Percentiles rank a stretch among this genome's conserved stretches.
phyloP scores from a whole-genome alignment of 2,329 filamentous ascomycete species.

The Fusarium pininemorale region DNA sequence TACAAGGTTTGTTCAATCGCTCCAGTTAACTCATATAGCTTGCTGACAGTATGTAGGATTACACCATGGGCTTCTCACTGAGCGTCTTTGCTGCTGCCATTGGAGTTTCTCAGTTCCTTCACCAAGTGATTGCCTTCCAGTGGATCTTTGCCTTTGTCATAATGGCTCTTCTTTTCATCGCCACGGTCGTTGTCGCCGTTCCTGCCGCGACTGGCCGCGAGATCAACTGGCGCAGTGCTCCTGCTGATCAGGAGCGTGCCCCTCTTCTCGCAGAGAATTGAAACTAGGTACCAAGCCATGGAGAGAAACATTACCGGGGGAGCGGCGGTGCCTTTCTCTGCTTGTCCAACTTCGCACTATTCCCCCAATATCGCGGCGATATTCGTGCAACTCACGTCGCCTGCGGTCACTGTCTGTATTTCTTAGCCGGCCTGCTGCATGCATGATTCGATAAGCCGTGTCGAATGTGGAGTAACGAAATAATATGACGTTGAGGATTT shows the following conservation, averaged over 20 bases:
- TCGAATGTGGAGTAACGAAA: conserved; percentile 26
- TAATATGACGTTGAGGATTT: conserved; percentile 27
- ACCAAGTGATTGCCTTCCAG: conserved; percentile 79
- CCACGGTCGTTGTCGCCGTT: conserved; percentile 71
- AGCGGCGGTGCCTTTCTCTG: neutral
- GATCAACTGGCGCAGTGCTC: conserved; percentile 55
- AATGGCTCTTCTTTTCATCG: conserved; percentile 77
- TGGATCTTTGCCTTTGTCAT: conserved; percentile 94
- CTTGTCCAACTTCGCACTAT: neutral
- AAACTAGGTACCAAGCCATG: neutral
- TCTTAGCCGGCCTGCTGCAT: conserved; percentile 18
- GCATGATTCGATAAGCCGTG: conserved; percentile 4
- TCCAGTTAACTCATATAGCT: neutral
- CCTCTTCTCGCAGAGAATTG: conserved; percentile 65
- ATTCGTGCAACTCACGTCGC: neutral
- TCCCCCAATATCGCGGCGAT: neutral
- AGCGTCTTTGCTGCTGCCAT: conserved; percentile 78
- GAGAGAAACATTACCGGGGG: neutral
- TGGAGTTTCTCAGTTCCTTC: conserved; percentile 79
- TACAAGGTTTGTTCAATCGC: conserved; percentile 67
- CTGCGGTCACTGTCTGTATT: conserved; percentile 4
- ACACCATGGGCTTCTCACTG: conserved; percentile 82
- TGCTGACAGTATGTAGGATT: conserved; percentile 57
- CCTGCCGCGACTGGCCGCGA: conserved; percentile 71
- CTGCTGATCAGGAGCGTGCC: conserved; percentile 66